Conservation (phyloP, 1,284 basidiomycete species). For the Flammula alnicola region DNA sequence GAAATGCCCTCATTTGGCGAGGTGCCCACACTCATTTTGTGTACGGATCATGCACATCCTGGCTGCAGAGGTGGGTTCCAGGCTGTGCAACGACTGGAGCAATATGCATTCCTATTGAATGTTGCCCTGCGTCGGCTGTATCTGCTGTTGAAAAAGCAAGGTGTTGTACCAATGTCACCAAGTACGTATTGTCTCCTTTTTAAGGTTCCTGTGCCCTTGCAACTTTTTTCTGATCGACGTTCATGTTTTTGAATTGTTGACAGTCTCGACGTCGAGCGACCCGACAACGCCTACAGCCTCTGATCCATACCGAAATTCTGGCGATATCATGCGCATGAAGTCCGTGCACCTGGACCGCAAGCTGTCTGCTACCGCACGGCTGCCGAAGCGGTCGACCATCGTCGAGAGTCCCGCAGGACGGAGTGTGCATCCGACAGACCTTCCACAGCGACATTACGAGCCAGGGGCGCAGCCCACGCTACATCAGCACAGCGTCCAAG, state of each 20-base stretch:
- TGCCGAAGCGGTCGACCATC: slow-evolving; percentile 94
- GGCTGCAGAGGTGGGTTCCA: slow-evolving; percentile 82
- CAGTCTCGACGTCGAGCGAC: slow-evolving; percentile 18
- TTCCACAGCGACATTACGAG: slow-evolving; percentile 44
- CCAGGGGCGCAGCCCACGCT: slow-evolving; percentile 32
- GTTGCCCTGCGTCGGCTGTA: slow-evolving; percentile 94
- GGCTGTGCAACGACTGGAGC: slow-evolving; percentile 92
- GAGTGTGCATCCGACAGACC: slow-evolving; percentile 73
- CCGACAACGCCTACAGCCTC: slow-evolving; percentile 43
- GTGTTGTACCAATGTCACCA: slow-evolving; percentile 83
- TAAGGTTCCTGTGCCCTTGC: slow-evolving; percentile 9
- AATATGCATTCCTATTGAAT: slow-evolving; percentile 96
- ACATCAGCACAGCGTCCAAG: slow-evolving; percentile 35
- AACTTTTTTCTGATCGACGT: slow-evolving; percentile 10
- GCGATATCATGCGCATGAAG: slow-evolving; percentile 94
- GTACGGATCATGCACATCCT: slow-evolving; percentile 75
- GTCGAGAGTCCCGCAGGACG: slow-evolving; percentile 95
- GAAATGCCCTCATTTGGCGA: slow-evolving; percentile 72
- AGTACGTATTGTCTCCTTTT: slow-evolving; percentile 48
- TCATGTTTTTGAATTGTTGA: slow-evolving; percentile 2
- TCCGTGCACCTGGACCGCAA: slow-evolving; percentile 94
- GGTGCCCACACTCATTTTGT: slow-evolving; percentile 73
- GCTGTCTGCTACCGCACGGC: slow-evolving; percentile 87
- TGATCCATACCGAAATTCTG: slow-evolving; percentile 83
- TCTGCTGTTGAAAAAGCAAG: slow-evolving; percentile 89